A percentile compares a stretch with the other conserved stretches of the same genome.
Conservation (phyloP, 2,329 filamentous ascomycete genomes). For the Microsporum canis region DNA sequence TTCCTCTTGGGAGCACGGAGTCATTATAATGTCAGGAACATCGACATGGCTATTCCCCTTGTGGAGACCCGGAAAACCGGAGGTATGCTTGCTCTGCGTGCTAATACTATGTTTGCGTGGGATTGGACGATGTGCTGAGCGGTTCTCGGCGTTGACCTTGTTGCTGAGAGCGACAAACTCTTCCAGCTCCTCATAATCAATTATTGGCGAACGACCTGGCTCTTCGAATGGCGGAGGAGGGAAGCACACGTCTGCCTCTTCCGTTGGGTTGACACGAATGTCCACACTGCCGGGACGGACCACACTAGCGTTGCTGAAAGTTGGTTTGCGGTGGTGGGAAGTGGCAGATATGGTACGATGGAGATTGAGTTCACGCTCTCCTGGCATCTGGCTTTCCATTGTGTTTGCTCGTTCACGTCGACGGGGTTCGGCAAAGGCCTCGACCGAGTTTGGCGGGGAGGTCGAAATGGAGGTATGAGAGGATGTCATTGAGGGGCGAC, state of each 20-base stretch:
- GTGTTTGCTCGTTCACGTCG: constrained; percentile 67
- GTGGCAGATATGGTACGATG: constrained; percentile 60
- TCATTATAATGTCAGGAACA: constrained; percentile 27
- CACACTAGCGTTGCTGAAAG: constrained; percentile 47
- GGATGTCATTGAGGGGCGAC: constrained; percentile 33
- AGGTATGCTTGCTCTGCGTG: constrained; percentile 40
- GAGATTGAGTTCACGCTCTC: constrained; percentile 48
- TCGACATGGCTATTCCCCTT: constrained; percentile 28
- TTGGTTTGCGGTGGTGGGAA: constrained; percentile 51
- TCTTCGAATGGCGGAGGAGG: constrained; percentile 54
- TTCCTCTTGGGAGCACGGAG: constrained; percentile 21
- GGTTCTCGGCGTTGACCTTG: constrained; percentile 19
- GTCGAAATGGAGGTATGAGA: constrained; percentile 53
- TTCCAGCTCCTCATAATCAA: constrained; percentile 87
- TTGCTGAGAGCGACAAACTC: constrained; percentile 65
- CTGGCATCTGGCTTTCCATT: constrained; percentile 47
- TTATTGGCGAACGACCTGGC: constrained; percentile 67
- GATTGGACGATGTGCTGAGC: constrained; percentile 10
- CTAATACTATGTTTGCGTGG: constrained; percentile 37
- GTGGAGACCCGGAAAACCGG: constrained; percentile 53
- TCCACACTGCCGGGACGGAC: constrained; percentile 40
- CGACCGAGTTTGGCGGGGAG: constrained; percentile 92
- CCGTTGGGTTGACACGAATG: constrained; percentile 24
- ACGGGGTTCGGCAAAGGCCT: constrained; percentile 86
- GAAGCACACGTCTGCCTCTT: constrained; percentile 84